Base-by-base conservation (phyloP, 2,329 filamentous ascomycete genomes). In the Daldinia eschscholtzii region DNA sequence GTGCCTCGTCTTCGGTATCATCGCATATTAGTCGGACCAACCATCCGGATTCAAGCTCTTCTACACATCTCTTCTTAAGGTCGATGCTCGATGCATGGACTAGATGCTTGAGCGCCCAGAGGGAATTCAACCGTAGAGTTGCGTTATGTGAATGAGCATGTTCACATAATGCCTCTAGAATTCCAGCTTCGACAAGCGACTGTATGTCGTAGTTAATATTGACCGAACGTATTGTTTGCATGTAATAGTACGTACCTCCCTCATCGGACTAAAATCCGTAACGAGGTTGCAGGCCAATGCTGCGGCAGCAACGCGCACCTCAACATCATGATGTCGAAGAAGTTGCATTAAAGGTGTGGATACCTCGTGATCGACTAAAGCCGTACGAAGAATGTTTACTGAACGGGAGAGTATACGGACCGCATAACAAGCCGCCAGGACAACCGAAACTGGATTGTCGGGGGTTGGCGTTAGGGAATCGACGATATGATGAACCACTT, bases 21-120 rank as follows among this genome's bases (percentile, higher is more conserved):
- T 89, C 85, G 61, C 88, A 90, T 50, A 98, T 92, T 23, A 96
- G 85, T 66, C 91, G 90, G 68, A 95, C 87, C 12, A 98, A 85
- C 93, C 93, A 97, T 10, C 88, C 89, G 0, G 93, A 87, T 7
- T 90, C 90, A 3, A 98, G 85, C 75, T 92, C 89, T 57, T 94
- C 89, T 12, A 98, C 82, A 67, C 93, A 93, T 55, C 88, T 86
- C 75, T 91, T 91, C 80, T 96, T 97, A 72, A 92, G 83, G 12
- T 91, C 87, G 50, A 91, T 89, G 18, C 87, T 86, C 5, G 92
- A 88, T 23, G 89, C 90, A 70, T 92, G 87, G 2, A 97, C 91
- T 57, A 98, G 86, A 80, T 98, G 93, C 78, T 98, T 98, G 65
- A 99, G 83, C 5, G 94, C 93, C 95, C 96, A 99, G 1, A 99